phyloP scores from a whole-genome alignment of 495 filamentous ascomycete species.

The Penicillium cataractarum region DNA sequence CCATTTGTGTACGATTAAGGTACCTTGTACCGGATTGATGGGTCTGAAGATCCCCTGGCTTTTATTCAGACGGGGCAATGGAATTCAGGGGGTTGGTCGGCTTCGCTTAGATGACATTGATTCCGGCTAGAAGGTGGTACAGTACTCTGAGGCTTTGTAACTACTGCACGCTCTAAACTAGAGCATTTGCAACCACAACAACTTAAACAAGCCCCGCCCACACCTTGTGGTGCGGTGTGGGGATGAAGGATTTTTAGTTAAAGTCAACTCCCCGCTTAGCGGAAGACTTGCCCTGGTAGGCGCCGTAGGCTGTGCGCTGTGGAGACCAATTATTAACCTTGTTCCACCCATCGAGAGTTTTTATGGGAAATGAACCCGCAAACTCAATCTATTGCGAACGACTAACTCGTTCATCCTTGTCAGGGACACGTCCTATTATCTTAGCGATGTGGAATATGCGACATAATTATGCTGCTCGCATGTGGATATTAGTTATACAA shows the following conservation, averaged over 20 bases:
- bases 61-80: neutral
- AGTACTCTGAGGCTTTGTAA: neutral
- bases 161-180: conserved; percentile 2
- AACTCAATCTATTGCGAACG: neutral
- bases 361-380: neutral
- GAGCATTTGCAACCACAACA: neutral
- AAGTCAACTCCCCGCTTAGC: neutral
- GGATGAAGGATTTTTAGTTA: conserved; percentile 1
- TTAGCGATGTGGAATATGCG: neutral
- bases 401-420: neutral
- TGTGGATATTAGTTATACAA: neutral
- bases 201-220: neutral
- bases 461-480: neutral
- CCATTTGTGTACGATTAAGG: neutral
- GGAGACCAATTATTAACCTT: neutral
- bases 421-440: neutral
- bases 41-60: neutral
- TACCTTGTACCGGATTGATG: neutral
- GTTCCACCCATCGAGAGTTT: neutral
- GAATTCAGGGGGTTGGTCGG: neutral
- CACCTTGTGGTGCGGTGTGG: neutral
- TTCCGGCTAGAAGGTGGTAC: neutral
- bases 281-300: neutral
- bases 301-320: neutral
- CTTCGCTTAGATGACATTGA: neutral